A percentile compares a stretch with the other conserved stretches of the same genome.
Evolutionary conservation across 75 land plant genomes (phyloP).

Genomic region (Chamaecyparis obtusa): DNA sequence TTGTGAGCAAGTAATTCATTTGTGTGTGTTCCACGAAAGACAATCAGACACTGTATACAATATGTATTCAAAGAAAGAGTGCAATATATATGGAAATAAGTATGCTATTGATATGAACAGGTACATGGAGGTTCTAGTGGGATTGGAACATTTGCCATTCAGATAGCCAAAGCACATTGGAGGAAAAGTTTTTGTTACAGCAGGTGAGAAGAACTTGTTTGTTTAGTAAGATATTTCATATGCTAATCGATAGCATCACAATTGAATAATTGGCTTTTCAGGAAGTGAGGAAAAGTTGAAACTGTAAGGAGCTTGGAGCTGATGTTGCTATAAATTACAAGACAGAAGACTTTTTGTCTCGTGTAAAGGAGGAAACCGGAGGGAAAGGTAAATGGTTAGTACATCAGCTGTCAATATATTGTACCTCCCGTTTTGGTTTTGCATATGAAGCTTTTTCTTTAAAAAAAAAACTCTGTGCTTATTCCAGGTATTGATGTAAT

Average conservation of each 20-base stretch:
- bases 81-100: neutral
- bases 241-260: neutral
- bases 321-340: conserved; percentile 96
- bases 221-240: neutral
- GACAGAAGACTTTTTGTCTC: conserved; percentile 79
- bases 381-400: conserved; percentile 49
- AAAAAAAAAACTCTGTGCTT: neutral
- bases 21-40: neutral
- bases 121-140: conserved; percentile 96
- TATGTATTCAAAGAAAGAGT: neutral
- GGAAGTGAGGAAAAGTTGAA: conserved; percentile 78
- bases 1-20: neutral
- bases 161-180: conserved; percentile 82
- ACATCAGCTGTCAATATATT: neutral
- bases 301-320: conserved; percentile 84
- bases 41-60: neutral
- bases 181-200: conserved; percentile 70
- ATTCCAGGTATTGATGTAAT: conserved; percentile 89
- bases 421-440: conserved; percentile 8
- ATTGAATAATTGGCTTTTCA: conserved; percentile 16
- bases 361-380: conserved; percentile 75
- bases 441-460: too few relatives aligned
- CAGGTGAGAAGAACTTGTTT: conserved; percentile 43
- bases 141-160: conserved; percentile 90
- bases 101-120: conserved; percentile 28